Evolutionary conservation across 768 basidiomycete species (phyloP).

Genomic region (Phylloporus sp.): DNA sequence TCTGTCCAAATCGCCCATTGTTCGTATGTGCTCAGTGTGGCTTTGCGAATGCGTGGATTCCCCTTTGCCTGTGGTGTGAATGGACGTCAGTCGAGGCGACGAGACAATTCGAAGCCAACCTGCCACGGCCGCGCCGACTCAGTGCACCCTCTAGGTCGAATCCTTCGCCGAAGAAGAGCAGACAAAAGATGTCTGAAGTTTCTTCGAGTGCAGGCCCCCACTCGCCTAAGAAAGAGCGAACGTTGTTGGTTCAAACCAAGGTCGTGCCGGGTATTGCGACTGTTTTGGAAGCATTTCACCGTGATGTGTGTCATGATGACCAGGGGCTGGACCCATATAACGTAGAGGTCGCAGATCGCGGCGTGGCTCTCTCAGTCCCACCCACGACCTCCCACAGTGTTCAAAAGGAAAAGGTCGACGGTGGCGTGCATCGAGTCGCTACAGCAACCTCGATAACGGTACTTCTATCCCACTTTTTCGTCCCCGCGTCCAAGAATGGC

Average conservation of each 20-base stretch:
- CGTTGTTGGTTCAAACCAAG: not conserved
- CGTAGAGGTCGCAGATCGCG: conserved; percentile 3
- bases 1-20: conserved; percentile 38
- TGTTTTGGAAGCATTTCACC: conserved; percentile 19
- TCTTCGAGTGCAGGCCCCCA: conserved; percentile 22
- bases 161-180: conserved; percentile 9
- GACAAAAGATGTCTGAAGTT: conserved; percentile 17
- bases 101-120: conserved; percentile 35
- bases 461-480: conserved; percentile 20
- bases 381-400: conserved; percentile 7
- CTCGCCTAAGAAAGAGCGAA: conserved; percentile 20
- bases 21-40: conserved; percentile 46
- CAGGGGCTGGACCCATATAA: conserved; percentile 11
- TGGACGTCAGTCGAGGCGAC: conserved; percentile 42
- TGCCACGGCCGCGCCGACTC: conserved; percentile 33
- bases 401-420: conserved; percentile 14
- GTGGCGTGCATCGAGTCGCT: conserved; percentile 22
- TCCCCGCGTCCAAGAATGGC: conserved; percentile 13
- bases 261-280: conserved; percentile 29
- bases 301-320: conserved; percentile 18
- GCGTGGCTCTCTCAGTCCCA: not conserved
- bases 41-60: conserved; percentile 43
- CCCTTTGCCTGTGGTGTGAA: conserved; percentile 48
- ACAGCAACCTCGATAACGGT: conserved; percentile 29
- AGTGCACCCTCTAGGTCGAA: conserved; percentile 24